Evolutionary conservation across 2,329 filamentous ascomycete genomes (phyloP), one percentile per base, ranked within the genome.

Genomic region (Diplodia scrobiculata): DNA sequence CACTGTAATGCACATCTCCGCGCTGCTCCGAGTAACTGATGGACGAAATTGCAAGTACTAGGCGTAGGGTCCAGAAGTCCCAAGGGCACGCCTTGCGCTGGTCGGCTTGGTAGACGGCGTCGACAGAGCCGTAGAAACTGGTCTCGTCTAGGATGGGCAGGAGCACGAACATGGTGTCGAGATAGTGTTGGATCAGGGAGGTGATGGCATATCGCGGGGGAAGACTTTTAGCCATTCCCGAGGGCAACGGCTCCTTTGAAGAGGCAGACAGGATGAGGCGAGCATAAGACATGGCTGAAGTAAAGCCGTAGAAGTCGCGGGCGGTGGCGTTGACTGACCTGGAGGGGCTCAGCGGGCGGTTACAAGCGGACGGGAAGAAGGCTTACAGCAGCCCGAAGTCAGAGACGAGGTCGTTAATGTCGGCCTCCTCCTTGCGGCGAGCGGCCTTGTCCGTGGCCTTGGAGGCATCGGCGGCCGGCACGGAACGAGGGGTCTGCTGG

Each of bases 271-370:
- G 80, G 27, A 97, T 90, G 21, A 98, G 84, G 41, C 91, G 89
- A 29, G 92, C 91, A 82, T 97, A 97, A 0, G 92, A 97, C 85
- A 97, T 96, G 72, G 91, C 92, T 68, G 87, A 90, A 34, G 90
- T 88, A 67, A 93, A 92, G 9, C 92, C 90, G 75, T 96, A 92
- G 74, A 97, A 97, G 77, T 98, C 95, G 73, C 92, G 86, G 1
- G 93, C 94, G 0, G 93, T 97, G 32, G 95, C 93, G 80, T 97
- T 96, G 73, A 99, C 91, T 5, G 94, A 92, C 66, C 92, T 95
- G 63, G 9, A 3, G 27, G 10, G 41, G 11, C 58, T 71, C 27
- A 66, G 70, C 19, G 71, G 70, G 53, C 9, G 32, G 14, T 19
- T 45, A 51, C 45, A 19, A 34, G 27, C 58, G 21, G 60, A 19